Evolutionary conservation across 345 rosid species (phyloP), one percentile per base, ranked within the genome.

Genomic region (Eucalyptus cloeziana): DNA sequence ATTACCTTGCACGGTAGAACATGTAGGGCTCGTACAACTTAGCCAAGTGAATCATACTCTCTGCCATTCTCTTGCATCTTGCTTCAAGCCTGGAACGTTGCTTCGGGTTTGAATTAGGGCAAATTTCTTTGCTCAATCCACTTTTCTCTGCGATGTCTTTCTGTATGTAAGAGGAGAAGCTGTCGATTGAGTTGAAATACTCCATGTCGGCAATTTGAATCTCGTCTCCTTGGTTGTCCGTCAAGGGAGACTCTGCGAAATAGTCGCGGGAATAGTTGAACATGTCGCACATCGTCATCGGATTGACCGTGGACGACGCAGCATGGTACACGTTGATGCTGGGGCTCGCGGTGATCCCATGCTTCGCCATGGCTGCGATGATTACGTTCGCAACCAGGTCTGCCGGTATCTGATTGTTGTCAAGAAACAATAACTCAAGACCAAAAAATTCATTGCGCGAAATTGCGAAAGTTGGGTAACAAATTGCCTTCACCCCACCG

Each of bases 291-390:
- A 37, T 30, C 11, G 9, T 43, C 5, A 91, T 15, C 1, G 93
- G 94, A 45, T 93, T 92, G 27, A 64, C 88, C 14, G 69, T 79
- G 33, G 92, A 91, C 30, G 94, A 91, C 5, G 87, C 40, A 5
- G 91, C 67, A 2, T 92, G 90, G 88, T 92, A 93, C 60, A 91
- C 87, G 13, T 30, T 6, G 2, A 91, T 16, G 21, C 87, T 86
- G 15, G 88, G 44, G 43, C 71, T 87, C 30, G 76, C 25, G 6
- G 47, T 13, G 11, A 10, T 83, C 37, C 92, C 93, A 1, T 93
- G 92, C 90, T 89, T 93, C 54, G 92, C 92, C 86, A 88, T 91
- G 58, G 91, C 92, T 43, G 91, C 89, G 51, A 93, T 80, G 17
- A 67, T 88, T 10, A 90, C 88, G 43, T 91, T 91, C 24, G 79